phyloP scores from a whole-genome alignment of 768 basidiomycete species.

The Suillus variegatus region DNA sequence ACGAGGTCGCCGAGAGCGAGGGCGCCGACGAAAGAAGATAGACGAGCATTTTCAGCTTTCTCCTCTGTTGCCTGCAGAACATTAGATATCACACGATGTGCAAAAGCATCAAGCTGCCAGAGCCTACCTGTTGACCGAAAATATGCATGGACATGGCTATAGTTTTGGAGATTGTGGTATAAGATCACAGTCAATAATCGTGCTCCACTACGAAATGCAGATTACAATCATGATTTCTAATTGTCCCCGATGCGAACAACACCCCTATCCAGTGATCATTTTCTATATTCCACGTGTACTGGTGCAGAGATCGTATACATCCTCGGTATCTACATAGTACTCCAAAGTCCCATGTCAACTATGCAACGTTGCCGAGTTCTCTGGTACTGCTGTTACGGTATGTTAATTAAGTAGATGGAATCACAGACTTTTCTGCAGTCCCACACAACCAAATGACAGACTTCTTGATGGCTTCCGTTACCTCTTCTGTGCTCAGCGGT shows the following conservation, averaged over 20 bases:
- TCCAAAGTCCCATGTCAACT: slow-evolving; percentile 14
- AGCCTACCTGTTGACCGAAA: slow-evolving; percentile 59
- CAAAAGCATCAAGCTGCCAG: not conserved
- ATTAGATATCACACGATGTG: slow-evolving; percentile 1
- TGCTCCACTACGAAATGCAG: not conserved
- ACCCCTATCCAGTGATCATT: not conserved
- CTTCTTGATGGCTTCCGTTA: slow-evolving; percentile 63
- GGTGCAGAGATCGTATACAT: slow-evolving; percentile 1
- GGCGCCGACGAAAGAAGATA: slow-evolving; percentile 97
- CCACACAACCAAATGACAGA: slow-evolving; percentile 62
- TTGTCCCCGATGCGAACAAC: not conserved
- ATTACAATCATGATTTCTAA: not conserved
- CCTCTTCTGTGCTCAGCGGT: slow-evolving; percentile 64
- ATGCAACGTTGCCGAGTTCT: not conserved
- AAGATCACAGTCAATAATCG: not conserved
- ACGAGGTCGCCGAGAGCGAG: slow-evolving; percentile 97
- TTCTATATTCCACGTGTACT: not conserved
- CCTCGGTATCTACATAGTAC: slow-evolving; percentile 8
- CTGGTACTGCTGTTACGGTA: not conserved
- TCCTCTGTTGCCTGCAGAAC: slow-evolving; percentile 84
- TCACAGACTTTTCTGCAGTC: slow-evolving; percentile 11
- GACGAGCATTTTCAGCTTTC: slow-evolving; percentile 96
- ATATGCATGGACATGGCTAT: slow-evolving; percentile 68
- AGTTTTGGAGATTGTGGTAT: not conserved
- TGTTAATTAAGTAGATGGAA: not conserved